Evolutionary conservation across 345 rosid species (phyloP).

Genomic region (Anastatica hierochuntica): DNA sequence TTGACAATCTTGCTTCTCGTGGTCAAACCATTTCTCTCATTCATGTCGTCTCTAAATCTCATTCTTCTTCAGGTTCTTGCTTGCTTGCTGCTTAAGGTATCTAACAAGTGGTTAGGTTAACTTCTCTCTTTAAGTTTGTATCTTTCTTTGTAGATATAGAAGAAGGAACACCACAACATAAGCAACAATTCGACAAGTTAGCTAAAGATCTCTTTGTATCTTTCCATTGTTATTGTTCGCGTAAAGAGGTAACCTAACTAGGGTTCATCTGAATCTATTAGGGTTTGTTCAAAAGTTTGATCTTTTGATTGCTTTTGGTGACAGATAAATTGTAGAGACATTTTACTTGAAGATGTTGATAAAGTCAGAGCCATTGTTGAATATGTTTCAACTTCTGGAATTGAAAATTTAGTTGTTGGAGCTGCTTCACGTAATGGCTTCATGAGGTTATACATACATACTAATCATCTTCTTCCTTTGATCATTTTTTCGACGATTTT

Average conservation of each 20-base stretch:
- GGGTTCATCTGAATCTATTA: not conserved
- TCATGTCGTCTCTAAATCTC: slow-evolving; percentile 43
- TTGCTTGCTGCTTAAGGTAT: too few relatives aligned
- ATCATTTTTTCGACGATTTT: not conserved
- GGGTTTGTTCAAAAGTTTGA: not conserved
- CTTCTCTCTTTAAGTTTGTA: too few relatives aligned
- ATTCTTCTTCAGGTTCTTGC: slow-evolving; percentile 23
- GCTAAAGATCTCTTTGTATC: slow-evolving; percentile 68
- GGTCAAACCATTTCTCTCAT: slow-evolving; percentile 68
- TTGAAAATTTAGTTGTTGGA: slow-evolving; percentile 72
- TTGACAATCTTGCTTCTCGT: slow-evolving; percentile 54
- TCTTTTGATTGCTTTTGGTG: not conserved
- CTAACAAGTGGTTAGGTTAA: too few relatives aligned
- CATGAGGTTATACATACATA: slow-evolving; percentile 36
- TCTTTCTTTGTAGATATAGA: slow-evolving; percentile 5
- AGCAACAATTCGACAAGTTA: slow-evolving; percentile 36
- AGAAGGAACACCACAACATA: slow-evolving; percentile 20
- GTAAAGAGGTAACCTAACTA: slow-evolving; percentile 51
- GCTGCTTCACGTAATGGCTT: slow-evolving; percentile 60
- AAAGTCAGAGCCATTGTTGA: slow-evolving; percentile 60
- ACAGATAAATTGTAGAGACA: slow-evolving; percentile 53
- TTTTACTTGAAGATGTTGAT: slow-evolving; percentile 54
- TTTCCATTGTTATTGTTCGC: slow-evolving; percentile 79
- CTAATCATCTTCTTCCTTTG: not conserved
- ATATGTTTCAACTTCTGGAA: slow-evolving; percentile 51